These are phyloP conservation scores for Kwoniella sp. DNA, from an alignment of 768 basidiomycete genomes.

Conservation along the genomic window DNA sequence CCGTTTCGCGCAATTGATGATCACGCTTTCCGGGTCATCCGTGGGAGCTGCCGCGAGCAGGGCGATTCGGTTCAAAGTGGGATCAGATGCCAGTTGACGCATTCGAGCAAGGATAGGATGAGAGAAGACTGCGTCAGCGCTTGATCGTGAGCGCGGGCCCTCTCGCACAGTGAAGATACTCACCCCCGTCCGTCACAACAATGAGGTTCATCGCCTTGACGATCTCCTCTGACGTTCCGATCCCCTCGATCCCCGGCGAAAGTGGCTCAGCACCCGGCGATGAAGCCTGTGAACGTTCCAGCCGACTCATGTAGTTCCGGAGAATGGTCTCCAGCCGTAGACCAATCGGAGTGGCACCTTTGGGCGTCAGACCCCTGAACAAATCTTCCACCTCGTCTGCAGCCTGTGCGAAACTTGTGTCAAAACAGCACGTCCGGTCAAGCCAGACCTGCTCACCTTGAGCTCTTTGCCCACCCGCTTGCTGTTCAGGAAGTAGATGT, in stretches of 20 bases:
- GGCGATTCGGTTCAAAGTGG: constrained; percentile 4
- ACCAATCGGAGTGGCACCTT: constrained; percentile 43
- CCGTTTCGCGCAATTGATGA: constrained; percentile 52
- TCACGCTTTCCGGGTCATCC: constrained; percentile 50
- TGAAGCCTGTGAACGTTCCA: constrained; percentile 22
- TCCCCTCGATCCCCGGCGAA: not conserved
- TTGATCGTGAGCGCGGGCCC: no score
- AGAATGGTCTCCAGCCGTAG: constrained; percentile 37
- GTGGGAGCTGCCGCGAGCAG: constrained; percentile 51
- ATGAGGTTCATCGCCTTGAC: constrained; percentile 47
- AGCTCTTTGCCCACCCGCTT: constrained; percentile 41
- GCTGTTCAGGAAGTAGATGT: constrained; percentile 46
- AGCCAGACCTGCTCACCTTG: constrained; percentile 16
- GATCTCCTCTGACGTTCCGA: constrained; percentile 18
- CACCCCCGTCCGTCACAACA: constrained; percentile 42
- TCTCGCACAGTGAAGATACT: constrained; percentile 11
- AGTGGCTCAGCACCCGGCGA: constrained; percentile 3
- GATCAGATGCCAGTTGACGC: constrained; percentile 1
- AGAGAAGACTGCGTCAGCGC: constrained; percentile 32
- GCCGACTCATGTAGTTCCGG: constrained; percentile 38
- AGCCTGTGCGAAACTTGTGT: constrained; percentile 14
- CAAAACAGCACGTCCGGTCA: not conserved
- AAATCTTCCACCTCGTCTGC: constrained; percentile 42
- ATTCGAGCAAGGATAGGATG: constrained; percentile 17
- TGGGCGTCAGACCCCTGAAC: constrained; percentile 39